A percentile compares a stretch with the other conserved stretches of the same genome.
Evolutionary conservation across 805 yeast genomes (phyloP).

Genomic region (Metschnikowia reukaufii): DNA sequence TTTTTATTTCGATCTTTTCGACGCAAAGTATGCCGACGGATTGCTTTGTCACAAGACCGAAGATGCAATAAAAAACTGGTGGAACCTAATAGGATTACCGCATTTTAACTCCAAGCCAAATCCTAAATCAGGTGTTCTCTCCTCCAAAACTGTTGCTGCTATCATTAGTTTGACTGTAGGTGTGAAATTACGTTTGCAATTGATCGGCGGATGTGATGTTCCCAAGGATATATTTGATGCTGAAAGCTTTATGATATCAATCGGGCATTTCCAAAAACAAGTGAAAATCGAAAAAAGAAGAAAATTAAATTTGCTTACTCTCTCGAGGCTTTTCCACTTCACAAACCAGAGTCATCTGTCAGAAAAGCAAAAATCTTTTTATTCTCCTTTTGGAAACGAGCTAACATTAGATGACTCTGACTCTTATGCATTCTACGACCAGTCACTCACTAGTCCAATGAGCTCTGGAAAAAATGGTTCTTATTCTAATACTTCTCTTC

Average conservation of each 20-base stretch:
- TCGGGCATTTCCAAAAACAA: slow-evolving; percentile 78
- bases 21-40: slow-evolving; percentile 77
- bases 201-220: slow-evolving; percentile 44
- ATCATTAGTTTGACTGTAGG: slow-evolving; percentile 75
- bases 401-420: slow-evolving; percentile 13
- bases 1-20: slow-evolving; percentile 73
- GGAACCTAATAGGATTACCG: slow-evolving; percentile 68
- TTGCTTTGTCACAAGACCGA: slow-evolving; percentile 77
- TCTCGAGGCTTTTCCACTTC: slow-evolving; percentile 33
- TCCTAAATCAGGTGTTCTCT: slow-evolving; percentile 54
- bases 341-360: slow-evolving; percentile 36
- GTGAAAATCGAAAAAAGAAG: slow-evolving; percentile 51
- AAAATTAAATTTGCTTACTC: slow-evolving; percentile 57
- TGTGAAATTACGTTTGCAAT: slow-evolving; percentile 58
- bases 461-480: background rate
- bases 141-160: slow-evolving; percentile 73
- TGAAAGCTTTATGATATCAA: slow-evolving; percentile 62
- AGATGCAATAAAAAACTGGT: slow-evolving; percentile 73
- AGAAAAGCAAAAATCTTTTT: slow-evolving; percentile 20
- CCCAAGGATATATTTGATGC: slow-evolving; percentile 86
- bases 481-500: slow-evolving; percentile 3
- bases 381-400: slow-evolving; percentile 15
- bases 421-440: slow-evolving; percentile 1
- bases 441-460: slow-evolving; percentile 1
- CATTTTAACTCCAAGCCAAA: slow-evolving; percentile 43